Conservation (phyloP, 805 yeast genomes). For the Spathaspora passalidarum region DNA sequence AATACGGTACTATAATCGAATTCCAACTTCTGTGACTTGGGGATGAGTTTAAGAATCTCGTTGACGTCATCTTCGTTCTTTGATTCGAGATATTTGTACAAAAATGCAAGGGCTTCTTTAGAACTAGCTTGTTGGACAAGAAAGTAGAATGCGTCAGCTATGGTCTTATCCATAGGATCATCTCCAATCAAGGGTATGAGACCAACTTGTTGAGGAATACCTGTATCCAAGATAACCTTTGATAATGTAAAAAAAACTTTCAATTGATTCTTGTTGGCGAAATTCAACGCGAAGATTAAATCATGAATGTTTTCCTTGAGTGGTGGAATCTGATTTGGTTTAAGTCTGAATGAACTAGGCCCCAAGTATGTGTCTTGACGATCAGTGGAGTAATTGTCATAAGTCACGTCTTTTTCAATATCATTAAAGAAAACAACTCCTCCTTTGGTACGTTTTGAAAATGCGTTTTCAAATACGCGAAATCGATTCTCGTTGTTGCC, state of each 20-base stretch:
- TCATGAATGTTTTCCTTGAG: conserved; percentile 75
- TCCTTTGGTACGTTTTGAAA: conserved; percentile 17
- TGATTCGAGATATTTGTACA: conserved; percentile 34
- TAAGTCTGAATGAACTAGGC: conserved; percentile 14
- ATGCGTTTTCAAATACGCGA: conserved; percentile 25
- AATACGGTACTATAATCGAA: conserved; percentile 22
- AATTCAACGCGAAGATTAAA: conserved; percentile 62
- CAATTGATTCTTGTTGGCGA: conserved; percentile 52
- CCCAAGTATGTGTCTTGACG: conserved; percentile 47
- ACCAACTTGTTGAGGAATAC: conserved; percentile 79
- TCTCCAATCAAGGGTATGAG: conserved; percentile 57
- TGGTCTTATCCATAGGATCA: conserved; percentile 22
- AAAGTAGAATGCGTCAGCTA: conserved; percentile 34
- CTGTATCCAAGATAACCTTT: conserved; percentile 48
- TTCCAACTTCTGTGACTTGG: conserved; percentile 4
- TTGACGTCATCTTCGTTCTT: conserved; percentile 21
- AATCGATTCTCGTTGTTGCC: conserved; percentile 35
- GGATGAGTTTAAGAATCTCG: conserved; percentile 15
- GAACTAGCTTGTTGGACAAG: conserved; percentile 26
- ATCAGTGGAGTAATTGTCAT: conserved; percentile 39
- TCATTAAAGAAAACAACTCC: conserved; percentile 75
- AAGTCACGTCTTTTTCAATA: conserved; percentile 59
- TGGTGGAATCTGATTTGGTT: conserved; percentile 63
- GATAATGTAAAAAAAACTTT: conserved; percentile 48
- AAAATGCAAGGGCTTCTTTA: conserved; percentile 37